These are phyloP conservation scores for Starmera dryadoides DNA, from an alignment of 805 yeast species.

Conservation along the genomic window DNA sequence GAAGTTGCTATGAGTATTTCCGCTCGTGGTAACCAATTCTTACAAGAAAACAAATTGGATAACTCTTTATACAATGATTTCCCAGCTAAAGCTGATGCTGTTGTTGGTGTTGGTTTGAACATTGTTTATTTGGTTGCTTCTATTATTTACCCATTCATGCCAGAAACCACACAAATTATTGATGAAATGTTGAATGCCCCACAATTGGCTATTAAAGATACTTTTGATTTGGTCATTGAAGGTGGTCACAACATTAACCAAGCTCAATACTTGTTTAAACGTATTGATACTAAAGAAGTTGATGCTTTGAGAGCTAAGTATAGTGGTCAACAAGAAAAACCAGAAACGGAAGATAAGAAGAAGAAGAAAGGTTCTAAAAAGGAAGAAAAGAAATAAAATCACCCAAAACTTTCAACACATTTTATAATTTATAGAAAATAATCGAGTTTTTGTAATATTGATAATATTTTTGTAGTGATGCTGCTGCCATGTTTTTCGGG, in stretches of 20 bases:
- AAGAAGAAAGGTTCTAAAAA: neutral
- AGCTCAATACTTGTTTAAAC: conserved; percentile 84
- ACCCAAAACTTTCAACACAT: neutral
- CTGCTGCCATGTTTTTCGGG: no score
- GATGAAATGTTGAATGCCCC: conserved; percentile 81
- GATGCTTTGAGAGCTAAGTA: conserved; percentile 81
- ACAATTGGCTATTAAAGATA: conserved; percentile 65
- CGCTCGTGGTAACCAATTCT: conserved; percentile 88
- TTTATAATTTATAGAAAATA: no score
- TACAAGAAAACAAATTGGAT: conserved; percentile 94
- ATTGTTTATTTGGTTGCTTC: conserved; percentile 82
- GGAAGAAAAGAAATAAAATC: neutral
- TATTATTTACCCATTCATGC: conserved; percentile 82
- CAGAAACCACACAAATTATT: conserved; percentile 68
- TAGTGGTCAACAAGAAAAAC: conserved; percentile 62
- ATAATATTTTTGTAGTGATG: no score
- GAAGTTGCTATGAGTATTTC: conserved; percentile 89
- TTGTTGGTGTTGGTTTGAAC: conserved; percentile 86
- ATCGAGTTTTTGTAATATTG: no score
- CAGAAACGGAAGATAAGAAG: conserved; percentile 1
- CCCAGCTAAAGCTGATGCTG: conserved; percentile 84
- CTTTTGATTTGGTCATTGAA: conserved; percentile 58
- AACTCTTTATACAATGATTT: conserved; percentile 69
- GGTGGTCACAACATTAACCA: conserved; percentile 85
- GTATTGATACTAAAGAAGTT: conserved; percentile 86